A percentile compares a stretch with the other conserved stretches of the same genome.
Conservation (phyloP, 768 basidiomycete species). For the Gloeophyllum trabeum region DNA sequence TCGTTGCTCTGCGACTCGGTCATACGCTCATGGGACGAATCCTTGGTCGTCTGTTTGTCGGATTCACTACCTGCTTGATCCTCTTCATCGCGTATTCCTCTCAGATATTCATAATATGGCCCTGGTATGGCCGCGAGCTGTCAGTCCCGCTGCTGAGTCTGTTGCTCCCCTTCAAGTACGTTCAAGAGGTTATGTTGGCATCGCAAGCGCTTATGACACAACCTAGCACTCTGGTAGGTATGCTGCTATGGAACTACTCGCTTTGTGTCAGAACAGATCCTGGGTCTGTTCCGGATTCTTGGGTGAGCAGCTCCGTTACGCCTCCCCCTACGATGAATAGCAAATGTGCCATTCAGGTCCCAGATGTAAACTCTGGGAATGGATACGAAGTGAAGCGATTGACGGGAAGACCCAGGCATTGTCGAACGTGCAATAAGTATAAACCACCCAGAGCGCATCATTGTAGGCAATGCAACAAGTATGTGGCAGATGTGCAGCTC, state of each 20-base stretch:
- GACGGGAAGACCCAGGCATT: constrained; percentile 75
- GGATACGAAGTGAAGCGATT: constrained; percentile 87
- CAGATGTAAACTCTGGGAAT: constrained; percentile 52
- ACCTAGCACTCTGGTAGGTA: constrained; percentile 55
- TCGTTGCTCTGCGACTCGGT: no score
- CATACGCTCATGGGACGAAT: constrained; percentile 33
- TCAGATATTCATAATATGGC: constrained; percentile 86
- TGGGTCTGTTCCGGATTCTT: constrained; percentile 65
- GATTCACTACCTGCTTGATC: constrained; percentile 60
- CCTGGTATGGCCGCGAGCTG: constrained; percentile 76
- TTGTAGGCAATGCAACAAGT: constrained; percentile 81
- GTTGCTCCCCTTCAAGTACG: constrained; percentile 89
- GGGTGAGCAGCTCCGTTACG: constrained; percentile 39
- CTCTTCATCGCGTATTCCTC: constrained; percentile 83
- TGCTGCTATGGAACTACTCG: constrained; percentile 85
- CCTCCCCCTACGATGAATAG: not conserved
- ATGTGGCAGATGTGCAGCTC: constrained; percentile 22
- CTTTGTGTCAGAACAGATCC: constrained; percentile 78
- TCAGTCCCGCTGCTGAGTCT: constrained; percentile 66
- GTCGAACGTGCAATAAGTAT: constrained; percentile 74
- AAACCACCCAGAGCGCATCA: constrained; percentile 92
- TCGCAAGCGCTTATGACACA: constrained; percentile 5
- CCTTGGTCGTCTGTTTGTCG: constrained; percentile 53
- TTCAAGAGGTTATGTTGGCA: constrained; percentile 4
- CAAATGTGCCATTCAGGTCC: constrained; percentile 37